These are phyloP conservation scores for Corylus heterophylla DNA, from an alignment of 306 rosid species.

Conservation along the genomic window DNA sequence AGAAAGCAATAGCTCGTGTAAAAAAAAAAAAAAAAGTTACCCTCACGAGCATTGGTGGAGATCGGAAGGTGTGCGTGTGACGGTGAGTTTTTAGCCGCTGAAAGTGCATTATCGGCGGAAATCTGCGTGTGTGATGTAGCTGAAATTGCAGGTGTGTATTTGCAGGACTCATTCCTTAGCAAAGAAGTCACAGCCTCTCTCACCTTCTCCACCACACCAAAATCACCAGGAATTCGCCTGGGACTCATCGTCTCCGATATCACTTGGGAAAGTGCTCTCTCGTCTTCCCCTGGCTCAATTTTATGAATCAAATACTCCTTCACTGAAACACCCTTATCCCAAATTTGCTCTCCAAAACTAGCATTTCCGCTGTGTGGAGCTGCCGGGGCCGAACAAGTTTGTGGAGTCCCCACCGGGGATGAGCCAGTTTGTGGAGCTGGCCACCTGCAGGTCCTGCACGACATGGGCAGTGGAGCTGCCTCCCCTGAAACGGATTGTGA, in stretches of 20 bases:
- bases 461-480: conserved; percentile 17
- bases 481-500: conserved; percentile 2
- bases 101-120: conserved; percentile 19
- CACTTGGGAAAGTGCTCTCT: conserved; percentile 74
- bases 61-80: conserved; percentile 38
- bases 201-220: conserved; percentile 75
- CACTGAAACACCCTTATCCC: conserved; percentile 80
- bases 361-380: conserved; percentile 21
- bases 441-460: background rate
- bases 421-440: conserved; percentile 25
- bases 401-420: conserved; percentile 19
- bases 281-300: conserved; percentile 93
- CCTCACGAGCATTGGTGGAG: conserved; percentile 51
- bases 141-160: conserved; percentile 28
- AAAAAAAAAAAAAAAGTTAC: conserved; percentile 21
- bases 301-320: conserved; percentile 74
- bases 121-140: conserved; percentile 41
- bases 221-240: conserved; percentile 46
- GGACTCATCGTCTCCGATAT: conserved; percentile 82
- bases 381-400: conserved; percentile 24
- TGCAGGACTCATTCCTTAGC: conserved; percentile 51
- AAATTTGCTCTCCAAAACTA: conserved; percentile 33
- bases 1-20: too few relatives aligned
- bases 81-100: conserved; percentile 27
- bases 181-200: conserved; percentile 76